A percentile compares a stretch with the other conserved stretches of the same genome.
Conservation (phyloP, 352 stramenopile species). For the Globisporangium acanthophoron region DNA sequence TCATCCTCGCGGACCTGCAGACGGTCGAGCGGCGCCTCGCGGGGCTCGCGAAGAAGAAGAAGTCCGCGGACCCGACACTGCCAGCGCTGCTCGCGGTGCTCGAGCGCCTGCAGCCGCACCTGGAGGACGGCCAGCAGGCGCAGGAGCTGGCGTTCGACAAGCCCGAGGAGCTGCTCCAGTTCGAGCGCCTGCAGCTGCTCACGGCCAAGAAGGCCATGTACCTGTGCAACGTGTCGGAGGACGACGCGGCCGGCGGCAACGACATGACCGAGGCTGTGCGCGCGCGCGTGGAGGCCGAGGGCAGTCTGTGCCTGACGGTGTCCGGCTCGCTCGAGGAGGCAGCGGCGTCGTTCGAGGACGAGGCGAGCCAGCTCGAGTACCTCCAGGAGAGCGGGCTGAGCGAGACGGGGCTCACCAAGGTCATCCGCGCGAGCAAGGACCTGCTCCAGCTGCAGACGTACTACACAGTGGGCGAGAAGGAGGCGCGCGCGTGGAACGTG, state of each 20-base stretch:
- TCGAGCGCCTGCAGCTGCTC: conserved; percentile 75
- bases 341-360: conserved; percentile 75
- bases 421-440: conserved; percentile 90
- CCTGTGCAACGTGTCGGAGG: conserved; percentile 95
- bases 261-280: conserved; percentile 86
- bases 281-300: conserved; percentile 59
- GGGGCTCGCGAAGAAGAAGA: conserved; percentile 78
- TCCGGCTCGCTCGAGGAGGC: conserved; percentile 77
- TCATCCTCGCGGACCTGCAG: conserved; percentile 90
- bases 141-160: conserved; percentile 53
- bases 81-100: conserved; percentile 50
- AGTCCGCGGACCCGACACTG: conserved; percentile 54
- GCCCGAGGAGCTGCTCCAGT: conserved; percentile 83
- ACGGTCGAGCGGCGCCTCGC: conserved; percentile 64
- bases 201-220: conserved; percentile 96
- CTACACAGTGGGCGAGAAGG: conserved; percentile 92
- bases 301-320: conserved; percentile 64
- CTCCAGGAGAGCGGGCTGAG: conserved; percentile 77
- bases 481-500: conserved; percentile 82
- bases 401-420: conserved; percentile 74
- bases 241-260: conserved; percentile 92
- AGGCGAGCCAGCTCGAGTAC: conserved; percentile 93
- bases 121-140: conserved; percentile 84
- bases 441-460: conserved; percentile 95
- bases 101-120: conserved; percentile 47